These are phyloP conservation scores for Castanea crenata DNA, from an alignment of 306 rosid species.

Conservation along the genomic window DNA sequence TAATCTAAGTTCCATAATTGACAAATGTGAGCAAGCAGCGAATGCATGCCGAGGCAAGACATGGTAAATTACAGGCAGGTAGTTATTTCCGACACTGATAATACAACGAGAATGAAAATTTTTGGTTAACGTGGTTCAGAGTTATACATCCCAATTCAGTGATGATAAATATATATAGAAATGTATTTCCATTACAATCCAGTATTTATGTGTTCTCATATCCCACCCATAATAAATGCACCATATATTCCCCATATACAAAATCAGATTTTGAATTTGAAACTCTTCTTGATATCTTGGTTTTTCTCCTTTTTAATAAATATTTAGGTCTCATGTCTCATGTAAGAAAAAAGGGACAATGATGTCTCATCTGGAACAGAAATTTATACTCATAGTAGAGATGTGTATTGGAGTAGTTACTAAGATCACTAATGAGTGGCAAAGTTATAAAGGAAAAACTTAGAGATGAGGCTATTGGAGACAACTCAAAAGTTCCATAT, in stretches of 20 bases:
- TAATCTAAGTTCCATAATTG: not conserved
- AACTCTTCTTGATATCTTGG: no score
- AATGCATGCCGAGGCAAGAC: not conserved
- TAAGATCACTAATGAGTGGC: not conserved
- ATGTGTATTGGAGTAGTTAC: not conserved
- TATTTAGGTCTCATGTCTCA: no score
- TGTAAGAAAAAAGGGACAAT: no score
- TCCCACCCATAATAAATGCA: no score
- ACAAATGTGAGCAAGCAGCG: not conserved
- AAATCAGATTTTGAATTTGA: no score
- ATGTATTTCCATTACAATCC: no score
- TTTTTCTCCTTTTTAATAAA: no score
- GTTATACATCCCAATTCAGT: not conserved
- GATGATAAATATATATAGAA: no score
- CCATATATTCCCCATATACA: no score
- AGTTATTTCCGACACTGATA: not conserved
- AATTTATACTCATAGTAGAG: not conserved
- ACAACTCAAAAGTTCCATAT: not conserved
- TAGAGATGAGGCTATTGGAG: not conserved
- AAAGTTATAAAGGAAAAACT: not conserved
- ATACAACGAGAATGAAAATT: no score
- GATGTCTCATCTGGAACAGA: not conserved
- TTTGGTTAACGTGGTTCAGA: not conserved
- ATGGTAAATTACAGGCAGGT: not conserved
- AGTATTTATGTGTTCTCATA: no score